A percentile compares a stretch with the other conserved stretches of the same genome.
These are phyloP conservation scores for Tritrichomonas musculus DNA, from an alignment of 208 protist species.

Conservation along the genomic window DNA sequence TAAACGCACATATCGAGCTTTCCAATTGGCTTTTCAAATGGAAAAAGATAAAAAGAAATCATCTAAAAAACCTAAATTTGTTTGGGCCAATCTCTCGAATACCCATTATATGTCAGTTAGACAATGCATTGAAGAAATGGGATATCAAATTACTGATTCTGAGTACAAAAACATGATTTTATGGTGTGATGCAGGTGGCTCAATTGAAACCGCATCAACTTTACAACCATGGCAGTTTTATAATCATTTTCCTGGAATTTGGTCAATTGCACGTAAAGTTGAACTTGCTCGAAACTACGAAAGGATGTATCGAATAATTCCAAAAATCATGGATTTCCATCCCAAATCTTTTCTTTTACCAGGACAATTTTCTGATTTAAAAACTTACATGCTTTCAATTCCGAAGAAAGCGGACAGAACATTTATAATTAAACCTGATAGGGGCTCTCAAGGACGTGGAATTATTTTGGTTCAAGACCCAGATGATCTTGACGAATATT, in stretches of 20 bases:
- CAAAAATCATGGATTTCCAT: conserved; percentile 23
- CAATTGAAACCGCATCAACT: neutral
- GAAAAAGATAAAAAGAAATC: no score
- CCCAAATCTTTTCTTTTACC: neutral
- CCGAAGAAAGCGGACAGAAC: neutral
- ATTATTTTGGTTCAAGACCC: conserved; percentile 30
- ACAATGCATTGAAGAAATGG: neutral
- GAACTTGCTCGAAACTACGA: neutral
- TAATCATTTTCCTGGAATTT: neutral
- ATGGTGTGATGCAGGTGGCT: neutral
- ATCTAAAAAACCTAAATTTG: neutral
- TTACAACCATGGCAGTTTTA: conserved; percentile 1
- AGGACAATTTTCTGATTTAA: neutral
- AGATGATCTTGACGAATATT: neutral
- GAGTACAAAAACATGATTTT: neutral
- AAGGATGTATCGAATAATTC: neutral
- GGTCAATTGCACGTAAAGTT: neutral
- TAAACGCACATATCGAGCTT: no score
- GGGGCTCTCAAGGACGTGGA: conserved; percentile 36
- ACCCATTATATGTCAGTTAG: neutral
- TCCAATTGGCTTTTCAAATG: no score
- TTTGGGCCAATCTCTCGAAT: neutral
- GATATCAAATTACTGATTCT: neutral
- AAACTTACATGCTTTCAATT: conserved; percentile 7
- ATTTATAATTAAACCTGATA: conserved; percentile 39